Evolutionary conservation across 345 rosid genomes (phyloP).

Genomic region (Lagerstroemia speciosa): DNA sequence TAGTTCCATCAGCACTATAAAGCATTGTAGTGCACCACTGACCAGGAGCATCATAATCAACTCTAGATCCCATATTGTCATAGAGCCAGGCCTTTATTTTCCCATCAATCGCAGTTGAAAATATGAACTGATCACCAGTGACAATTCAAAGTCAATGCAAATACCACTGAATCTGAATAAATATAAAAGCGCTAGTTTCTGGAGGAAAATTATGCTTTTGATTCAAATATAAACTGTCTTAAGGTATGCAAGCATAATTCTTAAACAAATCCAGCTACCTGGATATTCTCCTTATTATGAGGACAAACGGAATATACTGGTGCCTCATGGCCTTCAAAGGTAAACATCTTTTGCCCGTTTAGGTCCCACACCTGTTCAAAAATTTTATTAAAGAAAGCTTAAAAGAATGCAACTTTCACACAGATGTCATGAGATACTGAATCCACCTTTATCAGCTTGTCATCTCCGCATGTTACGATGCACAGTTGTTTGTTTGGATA

Average conservation of each 20-base stretch:
- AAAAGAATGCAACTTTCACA: slow-evolving; percentile 6
- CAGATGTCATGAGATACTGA: neutral
- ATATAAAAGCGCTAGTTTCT: slow-evolving; percentile 9
- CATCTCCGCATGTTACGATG: slow-evolving; percentile 89
- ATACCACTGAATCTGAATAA: neutral
- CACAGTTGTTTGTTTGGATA: slow-evolving; percentile 69
- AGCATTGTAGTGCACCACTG: slow-evolving; percentile 75
- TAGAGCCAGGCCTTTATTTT: slow-evolving; percentile 88
- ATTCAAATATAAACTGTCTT: neutral
- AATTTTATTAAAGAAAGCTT: slow-evolving; percentile 13
- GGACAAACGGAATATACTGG: slow-evolving; percentile 83
- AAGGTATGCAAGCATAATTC: neutral
- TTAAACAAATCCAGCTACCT: slow-evolving; percentile 31
- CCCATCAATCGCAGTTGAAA: slow-evolving; percentile 75
- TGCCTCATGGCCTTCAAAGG: slow-evolving; percentile 84
- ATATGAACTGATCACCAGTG: slow-evolving; percentile 47
- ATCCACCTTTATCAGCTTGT: slow-evolving; percentile 72
- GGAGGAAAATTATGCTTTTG: neutral
- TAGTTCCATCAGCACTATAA: slow-evolving; percentile 76
- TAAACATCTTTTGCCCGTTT: slow-evolving; percentile 44
- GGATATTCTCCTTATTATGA: slow-evolving; percentile 80
- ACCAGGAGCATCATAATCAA: slow-evolving; percentile 79
- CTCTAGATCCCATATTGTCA: slow-evolving; percentile 72
- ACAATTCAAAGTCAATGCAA: neutral
- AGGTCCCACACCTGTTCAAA: slow-evolving; percentile 80